phyloP scores from a whole-genome alignment of 1,284 basidiomycete species.

The Sparassis latifolia region DNA sequence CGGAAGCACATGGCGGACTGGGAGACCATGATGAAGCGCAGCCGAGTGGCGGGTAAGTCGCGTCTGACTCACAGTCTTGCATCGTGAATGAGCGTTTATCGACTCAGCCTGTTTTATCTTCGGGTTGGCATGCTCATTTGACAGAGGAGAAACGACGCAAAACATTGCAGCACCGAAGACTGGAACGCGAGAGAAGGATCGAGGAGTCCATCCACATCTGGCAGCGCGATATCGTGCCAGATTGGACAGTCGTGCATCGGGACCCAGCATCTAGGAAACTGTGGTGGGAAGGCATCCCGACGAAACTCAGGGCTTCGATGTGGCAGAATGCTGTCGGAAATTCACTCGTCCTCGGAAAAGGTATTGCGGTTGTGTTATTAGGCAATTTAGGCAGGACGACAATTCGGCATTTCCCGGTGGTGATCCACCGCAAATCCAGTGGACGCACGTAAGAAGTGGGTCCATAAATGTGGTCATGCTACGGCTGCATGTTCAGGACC shows the following conservation, averaged over 20 bases:
- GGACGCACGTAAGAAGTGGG: too few species aligned
- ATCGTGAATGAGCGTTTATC: conserved; percentile 21
- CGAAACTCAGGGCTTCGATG: conserved; percentile 76
- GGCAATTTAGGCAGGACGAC: conserved; percentile 1
- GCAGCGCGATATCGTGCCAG: conserved; percentile 77
- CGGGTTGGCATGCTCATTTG: conserved; percentile 1
- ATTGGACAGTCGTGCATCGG: conserved; percentile 74
- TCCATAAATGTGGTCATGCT: too few species aligned
- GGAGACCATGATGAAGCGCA: conserved; percentile 88
- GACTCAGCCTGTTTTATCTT: conserved; percentile 18
- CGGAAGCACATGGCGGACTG: conserved; percentile 82
- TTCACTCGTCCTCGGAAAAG: conserved; percentile 80
- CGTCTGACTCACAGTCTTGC: conserved; percentile 6
- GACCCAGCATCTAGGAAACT: conserved; percentile 62
- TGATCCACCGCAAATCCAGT: background rate
- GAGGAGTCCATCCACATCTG: conserved; percentile 68
- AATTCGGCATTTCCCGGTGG: background rate
- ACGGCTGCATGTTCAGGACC: too few species aligned
- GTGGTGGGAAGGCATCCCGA: conserved; percentile 93
- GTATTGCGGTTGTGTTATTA: conserved; percentile 31
- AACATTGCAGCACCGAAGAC: conserved; percentile 55
- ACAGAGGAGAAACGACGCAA: conserved; percentile 67
- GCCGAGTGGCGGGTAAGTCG: conserved; percentile 62
- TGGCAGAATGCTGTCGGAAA: conserved; percentile 93
- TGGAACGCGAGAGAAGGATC: conserved; percentile 60